These are phyloP conservation scores for Candida tallmaniae DNA, from an alignment of 805 yeast genomes.

Conservation along the genomic window DNA sequence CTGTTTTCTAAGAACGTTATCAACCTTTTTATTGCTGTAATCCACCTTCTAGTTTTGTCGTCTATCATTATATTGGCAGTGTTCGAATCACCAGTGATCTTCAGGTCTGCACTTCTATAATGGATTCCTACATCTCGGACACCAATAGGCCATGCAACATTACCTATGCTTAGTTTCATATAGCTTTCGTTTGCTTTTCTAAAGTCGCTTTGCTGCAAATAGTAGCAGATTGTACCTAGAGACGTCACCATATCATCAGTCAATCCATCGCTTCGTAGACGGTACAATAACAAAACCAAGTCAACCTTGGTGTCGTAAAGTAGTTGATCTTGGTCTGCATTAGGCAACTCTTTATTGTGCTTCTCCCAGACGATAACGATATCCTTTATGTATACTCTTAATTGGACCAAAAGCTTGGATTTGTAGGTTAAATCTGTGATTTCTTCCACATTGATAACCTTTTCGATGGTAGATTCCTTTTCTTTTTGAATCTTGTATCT, in stretches of 20 bases:
- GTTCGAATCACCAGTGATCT: constrained; percentile 45
- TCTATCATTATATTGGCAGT: constrained; percentile 75
- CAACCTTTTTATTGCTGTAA: constrained; percentile 66
- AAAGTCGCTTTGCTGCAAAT: constrained; percentile 53
- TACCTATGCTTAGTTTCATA: constrained; percentile 74
- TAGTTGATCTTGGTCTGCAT: constrained; percentile 11
- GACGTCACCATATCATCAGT: constrained; percentile 46
- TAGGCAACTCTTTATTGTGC: background rate
- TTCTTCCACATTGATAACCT: constrained; percentile 22
- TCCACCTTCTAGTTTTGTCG: constrained; percentile 72
- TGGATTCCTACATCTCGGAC: constrained; percentile 77
- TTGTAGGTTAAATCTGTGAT: constrained; percentile 18
- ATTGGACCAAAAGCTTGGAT: constrained; percentile 32
- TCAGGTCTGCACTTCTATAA: constrained; percentile 59
- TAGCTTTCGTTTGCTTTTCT: constrained; percentile 62
- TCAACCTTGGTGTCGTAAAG: constrained; percentile 34
- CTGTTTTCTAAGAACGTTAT: constrained; percentile 37
- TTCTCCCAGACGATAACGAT: constrained; percentile 43
- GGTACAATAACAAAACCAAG: constrained; percentile 49
- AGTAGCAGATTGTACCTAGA: constrained; percentile 53
- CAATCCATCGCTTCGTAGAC: constrained; percentile 32
- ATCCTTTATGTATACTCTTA: constrained; percentile 45
- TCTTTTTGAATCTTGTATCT: constrained; percentile 23
- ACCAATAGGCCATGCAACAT: constrained; percentile 92
- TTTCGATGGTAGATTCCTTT: constrained; percentile 18